Evolutionary conservation across 140 eudicot species (phyloP), one percentile per base, ranked within the genome.

Genomic region (Anethum foeniculum): DNA sequence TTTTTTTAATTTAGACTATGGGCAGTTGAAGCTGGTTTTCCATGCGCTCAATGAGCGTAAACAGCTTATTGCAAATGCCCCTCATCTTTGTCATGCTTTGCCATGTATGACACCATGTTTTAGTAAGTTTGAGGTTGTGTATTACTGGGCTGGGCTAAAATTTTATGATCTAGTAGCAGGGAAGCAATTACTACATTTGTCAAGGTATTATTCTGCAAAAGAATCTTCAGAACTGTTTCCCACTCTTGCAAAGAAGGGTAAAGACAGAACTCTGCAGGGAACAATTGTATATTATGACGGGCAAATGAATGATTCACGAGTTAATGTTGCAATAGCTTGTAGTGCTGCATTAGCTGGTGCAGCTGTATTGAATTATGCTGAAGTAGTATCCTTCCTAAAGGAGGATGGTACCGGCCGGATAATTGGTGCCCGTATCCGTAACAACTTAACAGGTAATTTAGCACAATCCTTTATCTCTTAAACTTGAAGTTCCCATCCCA

Each of bases 71-170:
- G 95, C 90, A 73, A 94, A 94, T 84, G 99, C 99, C 41, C 99
- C 99, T 2, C 99, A 94, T 86, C 87, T 94, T 38, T 92, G 99
- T 82, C 94, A 92, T 75, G 90, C 97, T 69, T 80, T 94, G 83
- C 99, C 99, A 14, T 94, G 99, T 88, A 94, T 94, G 99, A 94
- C 99, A 34, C 99, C 99, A 69, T 94, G 99, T 83, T 94, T 90
- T 85, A 87, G 85, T 83, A 90, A 96, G 99, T 94, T 94, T 81
- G 99, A 94, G 81, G 96, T 87, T 39, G 18, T 94, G 16, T 94
- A 94, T 86, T 92, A 83, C 81, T 94, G 99, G 99, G 82, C 80
- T 48, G 99, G 99, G 71, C 82, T 94, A 86, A 94, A 94, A 86
- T 80, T 92, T 85, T 94, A 94, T 83, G 99, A 94, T 89, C 79